These are phyloP conservation scores for Phytopythium vexans DNA, from an alignment of 352 stramenopile genomes.

Conservation along the genomic window DNA sequence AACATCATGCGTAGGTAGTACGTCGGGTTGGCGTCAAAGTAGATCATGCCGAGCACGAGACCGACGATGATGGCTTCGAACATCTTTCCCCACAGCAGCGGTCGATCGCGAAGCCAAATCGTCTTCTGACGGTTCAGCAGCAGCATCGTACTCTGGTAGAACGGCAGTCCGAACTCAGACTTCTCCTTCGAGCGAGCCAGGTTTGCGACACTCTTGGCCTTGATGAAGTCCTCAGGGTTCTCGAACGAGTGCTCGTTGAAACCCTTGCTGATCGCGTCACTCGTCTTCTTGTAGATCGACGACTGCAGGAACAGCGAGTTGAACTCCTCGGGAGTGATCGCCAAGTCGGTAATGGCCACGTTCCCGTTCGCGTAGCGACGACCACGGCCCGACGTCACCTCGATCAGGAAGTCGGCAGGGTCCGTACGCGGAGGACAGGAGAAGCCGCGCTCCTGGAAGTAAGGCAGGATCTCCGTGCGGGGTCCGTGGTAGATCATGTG, in stretches of 20 bases:
- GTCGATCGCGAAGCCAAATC: conserved; percentile 41
- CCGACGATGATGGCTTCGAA: conserved; percentile 58
- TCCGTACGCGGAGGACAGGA: conserved; percentile 52
- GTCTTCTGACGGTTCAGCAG: conserved; percentile 39
- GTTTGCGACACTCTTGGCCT: conserved; percentile 37
- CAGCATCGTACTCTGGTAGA: conserved; percentile 22
- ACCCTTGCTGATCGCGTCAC: conserved; percentile 25
- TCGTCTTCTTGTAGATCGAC: conserved; percentile 43
- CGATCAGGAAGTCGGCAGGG: conserved; percentile 56
- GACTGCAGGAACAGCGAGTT: conserved; percentile 46
- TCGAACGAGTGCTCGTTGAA: conserved; percentile 55
- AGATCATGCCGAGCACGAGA: conserved; percentile 58
- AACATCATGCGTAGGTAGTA: conserved; percentile 62
- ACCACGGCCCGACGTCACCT: conserved; percentile 52
- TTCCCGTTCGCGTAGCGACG: conserved; percentile 30
- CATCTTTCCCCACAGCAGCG: conserved; percentile 40
- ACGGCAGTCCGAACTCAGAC: conserved; percentile 36
- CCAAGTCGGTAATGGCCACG: conserved; percentile 15
- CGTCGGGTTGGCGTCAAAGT: conserved; percentile 36
- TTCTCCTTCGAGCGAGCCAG: conserved; percentile 37
- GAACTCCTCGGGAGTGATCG: conserved; percentile 34
- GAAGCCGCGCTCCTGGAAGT: conserved; percentile 80
- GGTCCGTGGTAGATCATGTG: conserved; percentile 91
- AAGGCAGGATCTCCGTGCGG: conserved; percentile 49
- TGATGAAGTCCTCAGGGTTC: conserved; percentile 40